Percentiles rank a stretch among this genome's conserved stretches.
These are phyloP conservation scores for Kwoniella botswanensis DNA, from an alignment of 768 basidiomycete species.

Conservation along the genomic window DNA sequence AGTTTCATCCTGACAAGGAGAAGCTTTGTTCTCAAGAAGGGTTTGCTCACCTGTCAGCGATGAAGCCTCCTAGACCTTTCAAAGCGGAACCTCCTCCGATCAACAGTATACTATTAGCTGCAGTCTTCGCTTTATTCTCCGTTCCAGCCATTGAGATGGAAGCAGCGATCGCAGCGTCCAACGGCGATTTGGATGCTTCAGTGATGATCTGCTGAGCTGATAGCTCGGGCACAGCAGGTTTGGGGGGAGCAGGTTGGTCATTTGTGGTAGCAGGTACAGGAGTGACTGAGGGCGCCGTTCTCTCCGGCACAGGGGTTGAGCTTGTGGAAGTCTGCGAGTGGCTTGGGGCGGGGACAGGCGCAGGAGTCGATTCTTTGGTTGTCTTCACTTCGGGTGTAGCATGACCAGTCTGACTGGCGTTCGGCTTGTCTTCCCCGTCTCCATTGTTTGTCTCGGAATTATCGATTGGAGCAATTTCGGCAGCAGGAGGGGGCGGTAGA, in stretches of 20 bases:
- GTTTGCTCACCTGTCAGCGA: constrained; percentile 44
- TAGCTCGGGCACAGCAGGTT: not conserved
- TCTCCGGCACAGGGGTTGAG: constrained; percentile 13
- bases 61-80: constrained; percentile 45
- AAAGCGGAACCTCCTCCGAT: constrained; percentile 47
- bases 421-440: not conserved
- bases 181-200: constrained; percentile 45
- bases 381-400: not conserved
- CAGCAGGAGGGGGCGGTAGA: constrained; percentile 26
- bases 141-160: constrained; percentile 40
- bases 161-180: constrained; percentile 49
- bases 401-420: not conserved
- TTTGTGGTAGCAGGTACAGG: constrained; percentile 14
- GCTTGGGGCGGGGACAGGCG: not conserved
- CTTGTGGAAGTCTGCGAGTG: not conserved
- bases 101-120: constrained; percentile 41
- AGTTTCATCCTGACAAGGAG: not conserved
- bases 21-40: not conserved
- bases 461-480: not conserved
- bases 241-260: not conserved
- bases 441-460: constrained; percentile 4
- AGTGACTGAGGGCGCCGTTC: not conserved
- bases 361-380: constrained; percentile 1
- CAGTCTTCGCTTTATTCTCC: constrained; percentile 48
- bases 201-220: constrained; percentile 26